Evolutionary conservation across 2,329 filamentous ascomycete genomes (phyloP).

Genomic region (Talaromyces sp.): DNA sequence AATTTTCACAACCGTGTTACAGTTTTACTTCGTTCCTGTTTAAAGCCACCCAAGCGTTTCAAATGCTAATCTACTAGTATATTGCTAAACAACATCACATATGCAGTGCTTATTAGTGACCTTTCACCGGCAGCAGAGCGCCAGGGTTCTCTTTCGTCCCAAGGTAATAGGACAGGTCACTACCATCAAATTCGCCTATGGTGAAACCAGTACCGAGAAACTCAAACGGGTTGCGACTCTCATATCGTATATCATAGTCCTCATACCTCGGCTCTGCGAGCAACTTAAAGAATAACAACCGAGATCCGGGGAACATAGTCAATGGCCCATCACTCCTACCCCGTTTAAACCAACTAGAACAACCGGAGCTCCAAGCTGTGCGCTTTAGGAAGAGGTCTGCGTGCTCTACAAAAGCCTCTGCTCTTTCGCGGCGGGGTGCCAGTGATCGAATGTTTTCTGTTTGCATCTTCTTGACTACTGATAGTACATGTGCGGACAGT

Average conservation of each 20-base stretch:
- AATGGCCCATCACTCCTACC: slow-evolving; percentile 24
- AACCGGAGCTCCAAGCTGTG: slow-evolving; percentile 32
- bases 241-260: slow-evolving; percentile 40
- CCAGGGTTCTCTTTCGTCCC: slow-evolving; percentile 28
- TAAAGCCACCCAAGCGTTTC: not conserved
- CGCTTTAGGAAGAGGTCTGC: slow-evolving; percentile 37
- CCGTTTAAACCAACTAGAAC: slow-evolving; percentile 33
- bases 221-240: slow-evolving; percentile 35
- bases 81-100: not conserved
- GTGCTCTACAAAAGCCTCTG: slow-evolving; percentile 34
- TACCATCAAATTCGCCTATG: slow-evolving; percentile 43
- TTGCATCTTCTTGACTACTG: slow-evolving; percentile 37
- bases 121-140: not conserved
- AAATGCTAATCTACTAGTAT: not conserved
- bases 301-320: slow-evolving; percentile 35
- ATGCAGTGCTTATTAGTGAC: not conserved
- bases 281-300: slow-evolving; percentile 36
- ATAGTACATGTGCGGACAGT: slow-evolving; percentile 38
- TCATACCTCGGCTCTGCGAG: slow-evolving; percentile 35
- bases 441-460: slow-evolving; percentile 40
- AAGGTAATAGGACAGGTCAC: slow-evolving; percentile 45
- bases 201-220: slow-evolving; percentile 43
- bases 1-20: too few relatives aligned
- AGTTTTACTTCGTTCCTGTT: too few relatives aligned
- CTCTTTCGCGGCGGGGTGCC: slow-evolving; percentile 27